A percentile compares a stretch with the other conserved stretches of the same genome.
Evolutionary conservation across 2,329 filamentous ascomycete genomes (phyloP).

Genomic region (Arthroderma uncinatum): DNA sequence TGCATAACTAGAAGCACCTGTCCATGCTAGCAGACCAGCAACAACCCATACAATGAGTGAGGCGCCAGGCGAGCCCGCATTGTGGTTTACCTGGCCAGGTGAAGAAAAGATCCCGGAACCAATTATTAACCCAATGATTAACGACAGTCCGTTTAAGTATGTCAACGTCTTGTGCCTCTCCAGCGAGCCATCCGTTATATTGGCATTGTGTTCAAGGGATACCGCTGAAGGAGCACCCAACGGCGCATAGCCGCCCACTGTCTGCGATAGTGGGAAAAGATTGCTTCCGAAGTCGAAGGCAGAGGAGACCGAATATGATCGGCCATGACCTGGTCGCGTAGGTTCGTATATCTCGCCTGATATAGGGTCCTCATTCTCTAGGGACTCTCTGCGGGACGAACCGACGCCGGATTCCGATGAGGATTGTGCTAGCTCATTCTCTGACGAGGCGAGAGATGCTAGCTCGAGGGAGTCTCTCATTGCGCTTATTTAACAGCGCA

Average conservation of each 20-base stretch:
- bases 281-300: conserved; percentile 93
- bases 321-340: conserved; percentile 40
- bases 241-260: conserved; percentile 69
- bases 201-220: conserved; percentile 43
- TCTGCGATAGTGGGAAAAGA: conserved; percentile 82
- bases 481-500: neutral
- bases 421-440: conserved; percentile 48
- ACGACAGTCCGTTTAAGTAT: conserved; percentile 80
- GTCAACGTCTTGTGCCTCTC: conserved; percentile 95
- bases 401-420: conserved; percentile 76
- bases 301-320: conserved; percentile 81
- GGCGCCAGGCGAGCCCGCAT: conserved; percentile 82
- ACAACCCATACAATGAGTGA: conserved; percentile 84
- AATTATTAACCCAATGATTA: conserved; percentile 88
- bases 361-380: conserved; percentile 76
- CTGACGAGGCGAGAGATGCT: conserved; percentile 80
- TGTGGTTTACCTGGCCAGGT: conserved; percentile 81
- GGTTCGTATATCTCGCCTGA: conserved; percentile 40
- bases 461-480: conserved; percentile 87
- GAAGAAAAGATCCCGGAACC: conserved; percentile 95
- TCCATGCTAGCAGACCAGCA: conserved; percentile 90
- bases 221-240: conserved; percentile 61
- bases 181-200: conserved; percentile 62
- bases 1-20: conserved; percentile 85
- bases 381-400: conserved; percentile 82